A percentile compares a stretch with the other conserved stretches of the same genome.
Conservation (phyloP, 495 filamentous ascomycete species). For the Delitschia confertaspora region DNA sequence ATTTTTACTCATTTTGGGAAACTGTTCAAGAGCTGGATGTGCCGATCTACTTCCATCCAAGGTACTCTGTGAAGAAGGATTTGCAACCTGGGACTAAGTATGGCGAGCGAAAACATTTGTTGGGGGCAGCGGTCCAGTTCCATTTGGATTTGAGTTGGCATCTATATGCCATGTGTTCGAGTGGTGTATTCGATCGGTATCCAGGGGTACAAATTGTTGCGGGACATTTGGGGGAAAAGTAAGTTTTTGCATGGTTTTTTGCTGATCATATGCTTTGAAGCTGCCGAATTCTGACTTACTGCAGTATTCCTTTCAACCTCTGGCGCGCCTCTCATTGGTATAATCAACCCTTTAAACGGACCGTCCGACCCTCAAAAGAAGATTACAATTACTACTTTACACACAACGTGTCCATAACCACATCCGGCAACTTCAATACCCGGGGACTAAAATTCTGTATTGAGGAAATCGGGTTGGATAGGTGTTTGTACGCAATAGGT, state of each 20-base stretch:
- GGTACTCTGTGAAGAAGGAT: slow-evolving; percentile 16
- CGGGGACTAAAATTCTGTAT: slow-evolving; percentile 21
- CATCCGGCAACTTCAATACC: slow-evolving; percentile 21
- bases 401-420: slow-evolving; percentile 21
- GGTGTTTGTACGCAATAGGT: slow-evolving; percentile 22
- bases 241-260: neutral
- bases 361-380: slow-evolving; percentile 13
- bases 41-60: slow-evolving; percentile 28
- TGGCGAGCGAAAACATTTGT: slow-evolving; percentile 16
- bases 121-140: slow-evolving; percentile 18
- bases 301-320: slow-evolving; percentile 22
- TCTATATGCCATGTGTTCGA: slow-evolving; percentile 17
- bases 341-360: slow-evolving; percentile 19
- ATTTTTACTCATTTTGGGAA: slow-evolving; percentile 25
- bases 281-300: neutral
- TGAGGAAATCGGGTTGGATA: slow-evolving; percentile 19
- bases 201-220: slow-evolving; percentile 21
- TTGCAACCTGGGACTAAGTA: slow-evolving; percentile 16
- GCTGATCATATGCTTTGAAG: neutral
- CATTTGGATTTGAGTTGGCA: slow-evolving; percentile 22
- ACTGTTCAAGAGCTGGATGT: slow-evolving; percentile 27
- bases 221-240: slow-evolving; percentile 25
- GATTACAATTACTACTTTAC: slow-evolving; percentile 21
- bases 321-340: slow-evolving; percentile 22
- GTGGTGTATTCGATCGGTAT: slow-evolving; percentile 21